Evolutionary conservation across 805 yeast genomes (phyloP), one percentile per base, ranked within the genome.

Genomic region (Ogataea allantospora): DNA sequence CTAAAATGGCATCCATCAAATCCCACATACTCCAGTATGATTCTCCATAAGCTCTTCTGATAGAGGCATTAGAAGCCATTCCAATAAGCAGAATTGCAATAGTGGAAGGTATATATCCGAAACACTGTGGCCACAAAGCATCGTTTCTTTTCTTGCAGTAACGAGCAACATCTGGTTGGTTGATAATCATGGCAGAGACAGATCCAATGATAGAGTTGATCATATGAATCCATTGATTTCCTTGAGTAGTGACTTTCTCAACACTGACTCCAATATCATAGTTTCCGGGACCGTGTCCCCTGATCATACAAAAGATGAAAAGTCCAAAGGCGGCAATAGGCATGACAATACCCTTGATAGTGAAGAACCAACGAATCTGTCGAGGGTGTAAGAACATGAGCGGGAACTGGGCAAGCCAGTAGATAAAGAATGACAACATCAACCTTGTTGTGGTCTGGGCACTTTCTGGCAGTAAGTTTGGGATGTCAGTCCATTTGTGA

Each of bases 1-100:
- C 60, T 7, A 54, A 35, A 26, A 57, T 55, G 10, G 57, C 60
- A 10, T 40, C 34, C 24, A 53, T 27, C 23, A 55, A 39, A 20
- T 50, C 60, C 60, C 60, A 57, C 50, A 51, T 51, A 27, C 47
- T 55, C 62, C 62, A 57, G 35, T 57, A 57, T 2, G 50, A 45
- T 5, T 27, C 38, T 14, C 60, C 53, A 24, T 50, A 50, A 1
- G 43, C 52, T 32, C 50, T 47, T 13, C 40, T 33, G 15, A 46
- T 33, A 5, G 54, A 42, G 36, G 40, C 35, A n/a, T 42, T 39
- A n/a, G 47, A 21, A 3, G 45, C 52, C 54, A 50, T 50, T 17
- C 54, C 52, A 19, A 50, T 41, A 12, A 47, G 21, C 3, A 43
- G 27, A n/a, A 47, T 45, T 21, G 38, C 30, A 18, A 47, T 28